phyloP scores from a whole-genome alignment of 768 basidiomycete species.

The Mycena kentingensis region DNA sequence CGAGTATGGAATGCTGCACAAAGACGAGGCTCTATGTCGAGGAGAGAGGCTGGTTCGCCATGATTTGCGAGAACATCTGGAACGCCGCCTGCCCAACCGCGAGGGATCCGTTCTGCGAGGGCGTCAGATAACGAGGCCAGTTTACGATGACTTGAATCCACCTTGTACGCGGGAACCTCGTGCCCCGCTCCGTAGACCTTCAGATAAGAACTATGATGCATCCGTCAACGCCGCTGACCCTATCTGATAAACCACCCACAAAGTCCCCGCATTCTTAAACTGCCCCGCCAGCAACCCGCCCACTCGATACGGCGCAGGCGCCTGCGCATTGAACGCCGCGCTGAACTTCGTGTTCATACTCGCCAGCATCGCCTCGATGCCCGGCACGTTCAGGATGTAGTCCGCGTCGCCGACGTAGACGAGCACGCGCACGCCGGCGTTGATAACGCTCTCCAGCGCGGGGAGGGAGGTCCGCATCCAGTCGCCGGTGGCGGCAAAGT shows the following conservation, averaged over 20 bases:
- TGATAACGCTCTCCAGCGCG: slow-evolving; percentile 56
- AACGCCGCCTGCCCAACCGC: slow-evolving; percentile 44
- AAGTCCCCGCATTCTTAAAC: slow-evolving; percentile 60
- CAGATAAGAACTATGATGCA: slow-evolving; percentile 58
- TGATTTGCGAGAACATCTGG: slow-evolving; percentile 48
- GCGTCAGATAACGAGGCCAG: slow-evolving; percentile 30
- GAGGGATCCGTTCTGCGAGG: slow-evolving; percentile 27
- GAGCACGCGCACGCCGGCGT: slow-evolving; percentile 48
- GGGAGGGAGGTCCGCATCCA: slow-evolving; percentile 38
- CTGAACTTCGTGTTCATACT: slow-evolving; percentile 50
- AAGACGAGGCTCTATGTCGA: no score
- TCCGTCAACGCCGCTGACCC: no score
- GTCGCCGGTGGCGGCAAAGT: slow-evolving; percentile 48
- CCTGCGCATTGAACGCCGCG: slow-evolving; percentile 40
- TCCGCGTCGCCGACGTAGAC: slow-evolving; percentile 63
- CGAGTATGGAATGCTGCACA: no score
- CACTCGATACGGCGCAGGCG: slow-evolving; percentile 52
- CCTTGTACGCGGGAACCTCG: slow-evolving; percentile 50
- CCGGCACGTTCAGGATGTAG: slow-evolving; percentile 57
- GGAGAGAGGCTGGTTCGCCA: slow-evolving; percentile 25
- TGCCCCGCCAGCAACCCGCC: slow-evolving; percentile 50
- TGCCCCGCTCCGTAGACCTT: slow-evolving; percentile 52
- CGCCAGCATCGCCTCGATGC: slow-evolving; percentile 31
- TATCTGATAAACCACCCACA: slow-evolving; percentile 32
- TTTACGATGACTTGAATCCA: slow-evolving; percentile 13